Percentiles rank a stretch among this genome's conserved stretches.
Conservation (phyloP, 345 rosid species). For the Luvunga scandens region DNA sequence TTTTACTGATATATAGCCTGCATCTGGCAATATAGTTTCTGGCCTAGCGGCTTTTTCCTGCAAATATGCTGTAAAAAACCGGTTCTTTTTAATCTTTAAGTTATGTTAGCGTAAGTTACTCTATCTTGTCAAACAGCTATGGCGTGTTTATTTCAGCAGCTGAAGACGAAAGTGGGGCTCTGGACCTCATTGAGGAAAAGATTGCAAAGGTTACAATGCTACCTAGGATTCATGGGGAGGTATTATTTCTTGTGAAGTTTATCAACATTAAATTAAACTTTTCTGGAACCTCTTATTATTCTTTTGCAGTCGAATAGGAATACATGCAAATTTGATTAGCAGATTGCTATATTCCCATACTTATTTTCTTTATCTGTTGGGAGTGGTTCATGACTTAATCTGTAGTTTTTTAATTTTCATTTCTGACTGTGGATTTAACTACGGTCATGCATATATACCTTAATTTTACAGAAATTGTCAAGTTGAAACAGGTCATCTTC, state of each 20-base stretch:
- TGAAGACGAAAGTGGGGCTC: slow-evolving; percentile 47
- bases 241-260: slow-evolving; percentile 10
- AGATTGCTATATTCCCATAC: not conserved
- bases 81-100: not conserved
- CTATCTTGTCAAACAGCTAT: slow-evolving; percentile 36
- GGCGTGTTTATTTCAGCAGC: slow-evolving; percentile 53
- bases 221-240: slow-evolving; percentile 60
- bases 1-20: not conserved
- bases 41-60: not conserved
- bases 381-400: not conserved
- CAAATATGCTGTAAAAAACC: not conserved
- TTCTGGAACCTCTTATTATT: not conserved
- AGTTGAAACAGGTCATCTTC: not conserved
- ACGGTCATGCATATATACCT: not conserved
- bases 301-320: not conserved
- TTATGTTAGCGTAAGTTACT: not conserved
- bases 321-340: not conserved
- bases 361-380: not conserved
- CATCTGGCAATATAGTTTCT: not conserved
- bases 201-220: slow-evolving; percentile 59
- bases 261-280: not conserved
- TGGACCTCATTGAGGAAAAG: slow-evolving; percentile 57
- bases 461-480: not conserved
- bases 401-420: not conserved
- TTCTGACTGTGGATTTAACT: not conserved